Conservation (phyloP, 2,329 filamentous ascomycete genomes). For the Aureobasidium sp. region DNA sequence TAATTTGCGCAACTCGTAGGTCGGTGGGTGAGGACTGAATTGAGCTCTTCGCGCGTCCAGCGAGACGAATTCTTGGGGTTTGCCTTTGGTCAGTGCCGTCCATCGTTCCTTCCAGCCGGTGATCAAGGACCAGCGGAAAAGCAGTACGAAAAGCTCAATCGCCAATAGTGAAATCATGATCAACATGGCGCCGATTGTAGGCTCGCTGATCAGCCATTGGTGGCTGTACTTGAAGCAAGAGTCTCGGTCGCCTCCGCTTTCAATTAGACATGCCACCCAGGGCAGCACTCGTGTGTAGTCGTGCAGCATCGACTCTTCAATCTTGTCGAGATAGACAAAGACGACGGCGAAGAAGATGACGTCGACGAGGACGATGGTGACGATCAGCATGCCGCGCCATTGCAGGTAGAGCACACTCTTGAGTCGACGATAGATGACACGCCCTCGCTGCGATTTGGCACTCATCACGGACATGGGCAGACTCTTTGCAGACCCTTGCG, state of each 20-base stretch:
- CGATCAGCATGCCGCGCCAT: constrained; percentile 87
- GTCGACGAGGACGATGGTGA: constrained; percentile 81
- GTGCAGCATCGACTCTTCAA: constrained; percentile 51
- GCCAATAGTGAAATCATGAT: constrained; percentile 75
- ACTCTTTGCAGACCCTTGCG: constrained; percentile 39
- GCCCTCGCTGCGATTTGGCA: constrained; percentile 69
- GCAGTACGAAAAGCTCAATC: constrained; percentile 74
- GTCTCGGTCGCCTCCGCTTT: constrained; percentile 52
- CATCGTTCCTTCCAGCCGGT: constrained; percentile 70
- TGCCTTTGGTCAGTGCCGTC: constrained; percentile 32
- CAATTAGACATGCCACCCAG: constrained; percentile 69
- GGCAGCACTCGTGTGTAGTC: constrained; percentile 49
- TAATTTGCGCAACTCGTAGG: not conserved
- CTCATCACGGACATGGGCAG: constrained; percentile 72
- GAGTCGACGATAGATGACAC: constrained; percentile 81
- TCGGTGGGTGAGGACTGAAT: not conserved
- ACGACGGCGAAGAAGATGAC: constrained; percentile 90
- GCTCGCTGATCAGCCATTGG: constrained; percentile 62
- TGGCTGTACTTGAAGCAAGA: constrained; percentile 57
- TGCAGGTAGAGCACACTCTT: constrained; percentile 82
- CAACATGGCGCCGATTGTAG: constrained; percentile 73
- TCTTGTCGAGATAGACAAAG: constrained; percentile 80
- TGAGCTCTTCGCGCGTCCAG: constrained; percentile 56
- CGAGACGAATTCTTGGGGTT: constrained; percentile 77
- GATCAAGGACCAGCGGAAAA: constrained; percentile 79